Evolutionary conservation across 2,329 filamentous ascomycete species (phyloP).

Genomic region (Cladophialophora yegresii): DNA sequence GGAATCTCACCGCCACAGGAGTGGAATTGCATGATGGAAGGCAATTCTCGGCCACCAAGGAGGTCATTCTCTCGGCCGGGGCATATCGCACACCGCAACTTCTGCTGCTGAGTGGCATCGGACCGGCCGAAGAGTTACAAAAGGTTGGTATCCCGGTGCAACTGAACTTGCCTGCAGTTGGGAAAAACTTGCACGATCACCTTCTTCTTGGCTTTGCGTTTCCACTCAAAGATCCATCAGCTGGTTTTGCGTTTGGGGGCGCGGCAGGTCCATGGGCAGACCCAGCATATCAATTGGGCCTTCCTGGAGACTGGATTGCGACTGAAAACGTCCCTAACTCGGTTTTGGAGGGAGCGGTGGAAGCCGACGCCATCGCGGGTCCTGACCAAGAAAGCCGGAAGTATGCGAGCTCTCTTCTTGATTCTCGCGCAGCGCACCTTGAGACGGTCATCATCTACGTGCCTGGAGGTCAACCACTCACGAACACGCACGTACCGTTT

Average conservation of each 20-base stretch:
- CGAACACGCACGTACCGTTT: slow-evolving; percentile 33
- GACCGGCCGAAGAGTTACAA: slow-evolving; percentile 56
- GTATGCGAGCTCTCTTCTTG: slow-evolving; percentile 8
- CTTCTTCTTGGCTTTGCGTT: slow-evolving; percentile 16
- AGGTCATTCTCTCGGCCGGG: slow-evolving; percentile 54
- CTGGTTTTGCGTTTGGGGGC: slow-evolving; percentile 43
- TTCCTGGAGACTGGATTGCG: slow-evolving; percentile 45
- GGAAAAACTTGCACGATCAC: slow-evolving; percentile 64
- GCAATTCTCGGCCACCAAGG: slow-evolving; percentile 44
- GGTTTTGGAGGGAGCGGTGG: slow-evolving; percentile 40
- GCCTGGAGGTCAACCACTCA: slow-evolving; percentile 28
- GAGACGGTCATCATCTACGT: slow-evolving; percentile 38
- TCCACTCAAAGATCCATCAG: slow-evolving; percentile 21
- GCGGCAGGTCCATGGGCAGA: slow-evolving; percentile 39
- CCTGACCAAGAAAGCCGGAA: slow-evolving; percentile 19
- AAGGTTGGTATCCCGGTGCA: slow-evolving; percentile 56
- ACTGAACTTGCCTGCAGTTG: slow-evolving; percentile 62
- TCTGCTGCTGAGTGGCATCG: slow-evolving; percentile 65
- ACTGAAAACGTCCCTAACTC: slow-evolving; percentile 38
- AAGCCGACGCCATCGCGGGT: slow-evolving; percentile 40
- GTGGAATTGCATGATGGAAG: slow-evolving; percentile 38
- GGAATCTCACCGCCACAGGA: slow-evolving; percentile 33
- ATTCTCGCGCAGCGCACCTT: slow-evolving; percentile 10
- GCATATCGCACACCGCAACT: slow-evolving; percentile 66
- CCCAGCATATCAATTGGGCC: slow-evolving; percentile 43